Evolutionary conservation across 2,329 filamentous ascomycete genomes (phyloP), one percentile per base, ranked within the genome.

Genomic region (Hymenotorrendiella dingleyae): DNA sequence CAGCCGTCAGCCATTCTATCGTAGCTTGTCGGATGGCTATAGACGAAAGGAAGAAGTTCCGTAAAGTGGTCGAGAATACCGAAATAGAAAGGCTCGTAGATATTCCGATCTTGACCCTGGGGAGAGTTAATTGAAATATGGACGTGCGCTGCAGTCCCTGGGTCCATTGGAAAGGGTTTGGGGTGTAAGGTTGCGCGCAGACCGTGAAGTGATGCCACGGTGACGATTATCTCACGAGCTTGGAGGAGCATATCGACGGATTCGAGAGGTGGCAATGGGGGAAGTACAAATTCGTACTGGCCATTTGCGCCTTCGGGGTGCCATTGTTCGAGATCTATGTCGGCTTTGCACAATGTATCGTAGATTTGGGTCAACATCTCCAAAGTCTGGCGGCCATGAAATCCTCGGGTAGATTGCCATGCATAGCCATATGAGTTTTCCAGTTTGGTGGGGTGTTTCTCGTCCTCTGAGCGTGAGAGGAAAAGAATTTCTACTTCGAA

Each of bases 401-500:
- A 73, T 12, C 75, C 71, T 1, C 80, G 76, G 32, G 82, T 72
- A 14, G 78, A 74, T 0, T 78, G 81, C 84, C 84, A 91, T 1
- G 80, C 79, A 54, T 91, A 85, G 1, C 78, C 80, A 34, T 72
- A 70, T 6, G 73, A 74, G n/a, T 72, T 59, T 0, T 83, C 69
- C 1, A 64, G 56, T 6, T 64, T 62, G 29, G 64, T 67, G n/a
- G 60, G 55, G 8, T 37, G 54, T 2, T 37, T 28, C 51, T 46
- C 33, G 6, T 12, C 61, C 49, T 20, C 62, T 54, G 6, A 57
- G 53, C 24, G 63, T 55, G 16, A 71, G 50, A 91, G 67, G 50
- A 94, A 80, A 1, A 86, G 72, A 8, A 93, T 76, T 62, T 94
- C 87, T 29, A 94, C 78, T 62, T 94, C 88, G 52, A 93, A 94